Percentiles rank a stretch among this genome's conserved stretches.
Evolutionary conservation across 768 basidiomycete species (phyloP).

Genomic region (Clathrus columnatus): DNA sequence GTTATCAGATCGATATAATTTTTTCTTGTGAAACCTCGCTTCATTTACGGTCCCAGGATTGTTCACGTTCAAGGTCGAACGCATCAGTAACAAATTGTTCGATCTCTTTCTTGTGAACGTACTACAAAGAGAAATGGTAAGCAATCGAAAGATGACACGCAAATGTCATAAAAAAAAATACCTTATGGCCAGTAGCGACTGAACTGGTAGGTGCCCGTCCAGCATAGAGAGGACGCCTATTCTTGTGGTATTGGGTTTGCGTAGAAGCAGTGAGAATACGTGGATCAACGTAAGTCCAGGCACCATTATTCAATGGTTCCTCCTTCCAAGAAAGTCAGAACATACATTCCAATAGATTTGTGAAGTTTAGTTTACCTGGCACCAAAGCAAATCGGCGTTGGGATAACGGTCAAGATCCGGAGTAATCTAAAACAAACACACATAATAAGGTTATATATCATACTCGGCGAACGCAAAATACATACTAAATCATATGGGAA

Average conservation of each 20-base stretch:
- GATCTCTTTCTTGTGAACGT: slow-evolving; percentile 86
- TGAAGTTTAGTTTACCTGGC: slow-evolving; percentile 48
- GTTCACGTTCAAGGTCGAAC: slow-evolving; percentile 16
- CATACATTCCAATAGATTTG: background rate
- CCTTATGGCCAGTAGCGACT: slow-evolving; percentile 88
- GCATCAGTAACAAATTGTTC: slow-evolving; percentile 49
- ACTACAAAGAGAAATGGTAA: slow-evolving; percentile 30
- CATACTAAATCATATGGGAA: slow-evolving; percentile 92
- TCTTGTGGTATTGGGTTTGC: slow-evolving; percentile 82
- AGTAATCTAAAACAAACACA: slow-evolving; percentile 47
- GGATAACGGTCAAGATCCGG: slow-evolving; percentile 95
- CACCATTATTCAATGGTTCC: slow-evolving; percentile 94
- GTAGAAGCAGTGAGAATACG: slow-evolving; percentile 90
- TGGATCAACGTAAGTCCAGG: slow-evolving; percentile 94
- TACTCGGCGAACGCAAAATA: slow-evolving; percentile 11
- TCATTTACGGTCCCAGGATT: background rate
- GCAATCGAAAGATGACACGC: slow-evolving; percentile 15
- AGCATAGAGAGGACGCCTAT: slow-evolving; percentile 86
- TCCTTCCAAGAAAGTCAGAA: slow-evolving; percentile 38
- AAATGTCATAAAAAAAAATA: slow-evolving; percentile 22
- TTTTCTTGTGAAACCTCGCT: background rate
- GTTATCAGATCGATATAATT: background rate
- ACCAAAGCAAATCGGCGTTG: slow-evolving; percentile 90
- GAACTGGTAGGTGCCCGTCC: slow-evolving; percentile 90
- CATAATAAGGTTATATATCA: background rate